Evolutionary conservation across 2,329 filamentous ascomycete genomes (phyloP), one percentile per base, ranked within the genome.

Genomic region (Juglanconis sp.): DNA sequence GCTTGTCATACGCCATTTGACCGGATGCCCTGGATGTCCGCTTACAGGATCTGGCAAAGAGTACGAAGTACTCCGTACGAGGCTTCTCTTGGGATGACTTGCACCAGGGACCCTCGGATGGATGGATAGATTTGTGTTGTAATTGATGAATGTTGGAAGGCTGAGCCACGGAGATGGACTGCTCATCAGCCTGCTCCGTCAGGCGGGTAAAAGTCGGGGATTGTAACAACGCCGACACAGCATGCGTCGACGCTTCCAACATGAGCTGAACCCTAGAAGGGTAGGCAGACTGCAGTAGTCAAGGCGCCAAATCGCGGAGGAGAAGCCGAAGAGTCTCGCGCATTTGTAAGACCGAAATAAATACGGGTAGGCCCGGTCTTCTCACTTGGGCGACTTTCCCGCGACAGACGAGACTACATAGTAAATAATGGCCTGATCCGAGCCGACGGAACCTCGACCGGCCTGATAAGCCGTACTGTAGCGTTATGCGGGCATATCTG

Each of bases 401-500:
- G 38, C 38, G 38, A 42, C 4, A 42, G n/a, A 42, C 38, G 38
- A 42, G 10, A 24, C 24, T 24, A 24, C 24, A 24, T 24, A 44
- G 11, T 13, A 53, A 42, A 53, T 46, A 32, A 24, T 30, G 40
- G 32, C 35, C 51, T 38, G 51, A 53, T 24, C 10, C 38, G 35
- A n/a, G 38, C 51, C 51, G 51, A 40, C 24, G 5, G 8, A 42
- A 34, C 51, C 56, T 17, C 57, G 38, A 54, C 57, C 53, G 57
- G 60, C 51, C 47, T 34, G 35, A 50, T 48, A 48, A 35, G 17
- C 47, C 60, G 53, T 59, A 59, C 24, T 24, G 24, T 24, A 24
- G 60, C 53, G 61, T 50, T 40, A 60, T 63, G 61, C 61, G 53
- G 53, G 58, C 53, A 47, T 44, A 48, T 62, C 57, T 50, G 57